Base-by-base conservation (phyloP, 768 basidiomycete species). In the Tricholoma bakamatsutake region DNA sequence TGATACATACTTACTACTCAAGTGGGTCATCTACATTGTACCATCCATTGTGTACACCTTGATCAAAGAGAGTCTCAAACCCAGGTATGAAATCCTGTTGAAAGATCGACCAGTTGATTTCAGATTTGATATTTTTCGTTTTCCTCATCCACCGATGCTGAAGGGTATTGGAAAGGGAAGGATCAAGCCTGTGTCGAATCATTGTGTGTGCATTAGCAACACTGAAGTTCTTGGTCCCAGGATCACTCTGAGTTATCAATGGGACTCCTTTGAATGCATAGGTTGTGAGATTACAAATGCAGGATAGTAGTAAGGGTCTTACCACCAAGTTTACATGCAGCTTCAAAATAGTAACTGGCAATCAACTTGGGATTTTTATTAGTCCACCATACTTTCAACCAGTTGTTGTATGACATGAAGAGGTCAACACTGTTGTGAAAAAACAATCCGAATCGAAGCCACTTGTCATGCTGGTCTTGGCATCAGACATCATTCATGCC, bases 381-480 rank as follows among this genome's bases (percentile, higher is more conserved):
- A 0, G 64, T 71, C 60, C 67, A 70, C 73, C 72, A 75, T 5
- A 71, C 59, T 28, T 63, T 62, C 10, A 71, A 27, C 70, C 70
- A 73, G 18, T 61, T 51, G 13, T 65, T 65, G 0, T 34, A 45
- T 4, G 71, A 67, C 18, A 59, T 47, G 24, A 63, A 69, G 1
- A 65, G 62, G 24, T 73, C 71, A 3, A 67, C 31, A 10, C 60
- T 53, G 15, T 57, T 54, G 51, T 74, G 73, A 1, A 74, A 60
- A 18, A 55, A 66, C 3, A 74, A 61, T 0, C 70, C 70, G 58
- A 71, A 74, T 5, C 65, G 54, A 15, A 53, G 54, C 67, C 67
- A 73, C 58, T 75, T 73, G 58, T 75, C 68, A 58, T 75, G 71
- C 58, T 74, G 73, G 52, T 74, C 70, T 9, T 63, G 34, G 27